A percentile compares a stretch with the other conserved stretches of the same genome.
Conservation (phyloP, 208 protist species). For the Trypanosoma boissoni region DNA sequence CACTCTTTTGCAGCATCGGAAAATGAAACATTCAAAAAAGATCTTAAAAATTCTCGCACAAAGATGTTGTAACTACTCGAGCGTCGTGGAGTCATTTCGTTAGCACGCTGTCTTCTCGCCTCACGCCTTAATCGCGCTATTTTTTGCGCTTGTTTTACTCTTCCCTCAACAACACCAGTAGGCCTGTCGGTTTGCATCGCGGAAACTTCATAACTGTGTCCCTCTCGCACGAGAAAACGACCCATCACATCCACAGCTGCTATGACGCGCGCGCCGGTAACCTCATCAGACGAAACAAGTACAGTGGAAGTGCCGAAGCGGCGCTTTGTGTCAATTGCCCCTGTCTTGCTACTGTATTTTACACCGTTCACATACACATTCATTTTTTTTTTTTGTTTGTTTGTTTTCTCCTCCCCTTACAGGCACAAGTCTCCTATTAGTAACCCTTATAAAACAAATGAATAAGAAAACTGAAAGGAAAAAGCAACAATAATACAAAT, state of each 20-base stretch:
- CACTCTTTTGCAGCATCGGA: conserved; percentile 36
- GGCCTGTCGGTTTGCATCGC: conserved; percentile 22
- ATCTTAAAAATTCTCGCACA: conserved; percentile 31
- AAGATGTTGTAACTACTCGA: conserved; percentile 32
- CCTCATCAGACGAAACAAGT: conserved; percentile 18
- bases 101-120: not conserved
- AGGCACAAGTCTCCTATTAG: not conserved
- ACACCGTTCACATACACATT: conserved; percentile 48
- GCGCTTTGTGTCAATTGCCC: conserved; percentile 38
- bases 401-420: not conserved
- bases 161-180: not conserved
- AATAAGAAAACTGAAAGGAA: not conserved
- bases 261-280: conserved; percentile 22
- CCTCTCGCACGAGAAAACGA: conserved; percentile 39
- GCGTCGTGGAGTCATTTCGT: not conserved
- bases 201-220: conserved; percentile 30
- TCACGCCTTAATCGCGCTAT: not conserved
- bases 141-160: conserved; percentile 5
- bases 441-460: not conserved
- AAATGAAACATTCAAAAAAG: conserved; percentile 37
- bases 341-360: conserved; percentile 18
- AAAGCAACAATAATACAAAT: not conserved
- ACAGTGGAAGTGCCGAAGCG: conserved; percentile 37
- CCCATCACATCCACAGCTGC: conserved; percentile 48
- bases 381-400: conserved; percentile 9